phyloP scores from a whole-genome alignment of 352 stramenopile genomes.

The Globisporangium nodosum region DNA sequence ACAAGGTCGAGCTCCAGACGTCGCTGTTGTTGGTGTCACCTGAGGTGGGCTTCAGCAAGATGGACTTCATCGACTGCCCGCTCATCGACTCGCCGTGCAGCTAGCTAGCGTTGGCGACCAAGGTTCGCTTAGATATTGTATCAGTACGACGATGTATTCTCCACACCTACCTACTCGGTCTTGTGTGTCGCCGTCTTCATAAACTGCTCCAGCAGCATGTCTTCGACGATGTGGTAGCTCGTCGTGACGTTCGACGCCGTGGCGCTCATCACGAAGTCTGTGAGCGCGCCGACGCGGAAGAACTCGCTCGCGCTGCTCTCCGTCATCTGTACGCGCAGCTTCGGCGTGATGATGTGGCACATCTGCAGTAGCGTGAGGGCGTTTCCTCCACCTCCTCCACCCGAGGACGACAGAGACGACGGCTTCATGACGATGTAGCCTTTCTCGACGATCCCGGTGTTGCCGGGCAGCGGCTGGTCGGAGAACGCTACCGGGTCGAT shows the following conservation, averaged over 20 bases:
- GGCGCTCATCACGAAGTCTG: slow-evolving; percentile 19
- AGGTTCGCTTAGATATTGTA: slow-evolving; percentile 4
- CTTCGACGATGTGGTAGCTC: slow-evolving; percentile 20
- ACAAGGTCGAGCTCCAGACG: slow-evolving; percentile 3
- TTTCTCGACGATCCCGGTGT: slow-evolving; percentile 33
- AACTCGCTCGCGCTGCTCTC: slow-evolving; percentile 1
- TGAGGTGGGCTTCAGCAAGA: background rate
- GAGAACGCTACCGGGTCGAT: slow-evolving; percentile 41
- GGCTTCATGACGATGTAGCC: slow-evolving; percentile 37
- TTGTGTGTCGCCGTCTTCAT: background rate
- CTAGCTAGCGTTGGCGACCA: background rate
- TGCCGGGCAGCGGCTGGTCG: slow-evolving; percentile 26
- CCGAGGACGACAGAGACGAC: background rate
- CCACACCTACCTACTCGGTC: background rate
- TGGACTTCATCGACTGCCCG: slow-evolving; percentile 1
- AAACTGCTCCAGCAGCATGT: slow-evolving; percentile 10
- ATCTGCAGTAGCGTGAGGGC: slow-evolving; percentile 14
- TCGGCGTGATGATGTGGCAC: slow-evolving; percentile 18
- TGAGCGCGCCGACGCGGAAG: slow-evolving; percentile 13
- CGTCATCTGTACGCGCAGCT: background rate
- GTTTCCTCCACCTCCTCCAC: background rate
- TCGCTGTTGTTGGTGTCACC: slow-evolving; percentile 1
- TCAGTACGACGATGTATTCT: background rate
- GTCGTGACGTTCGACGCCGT: slow-evolving; percentile 15
- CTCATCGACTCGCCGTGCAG: slow-evolving; percentile 1